These are phyloP conservation scores for Pichia sp. DNA, from an alignment of 1,139 yeast species.

Conservation along the genomic window DNA sequence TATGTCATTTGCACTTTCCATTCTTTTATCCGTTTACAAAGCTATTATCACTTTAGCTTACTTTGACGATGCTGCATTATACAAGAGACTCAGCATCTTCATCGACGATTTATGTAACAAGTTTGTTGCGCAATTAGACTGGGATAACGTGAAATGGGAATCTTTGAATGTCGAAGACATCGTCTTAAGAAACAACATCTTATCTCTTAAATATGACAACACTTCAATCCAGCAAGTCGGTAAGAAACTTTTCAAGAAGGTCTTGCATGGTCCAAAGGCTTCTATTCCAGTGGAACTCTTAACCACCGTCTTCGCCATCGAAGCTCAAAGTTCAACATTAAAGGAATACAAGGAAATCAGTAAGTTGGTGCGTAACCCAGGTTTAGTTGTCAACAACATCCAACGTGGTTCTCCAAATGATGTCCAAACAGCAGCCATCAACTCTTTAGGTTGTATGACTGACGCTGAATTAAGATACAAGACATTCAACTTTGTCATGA, in stretches of 20 bases:
- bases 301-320: slow-evolving; percentile 35
- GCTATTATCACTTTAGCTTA: slow-evolving; percentile 29
- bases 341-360: slow-evolving; percentile 58
- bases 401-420: slow-evolving; percentile 29
- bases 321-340: slow-evolving; percentile 37
- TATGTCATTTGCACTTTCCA: slow-evolving; percentile 33
- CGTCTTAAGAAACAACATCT: slow-evolving; percentile 40
- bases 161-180: slow-evolving; percentile 35
- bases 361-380: slow-evolving; percentile 50
- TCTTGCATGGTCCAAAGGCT: slow-evolving; percentile 48
- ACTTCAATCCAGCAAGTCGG: slow-evolving; percentile 37
- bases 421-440: slow-evolving; percentile 53
- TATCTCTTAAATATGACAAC: slow-evolving; percentile 36
- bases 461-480: slow-evolving; percentile 47
- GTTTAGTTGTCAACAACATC: slow-evolving; percentile 33
- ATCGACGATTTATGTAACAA: slow-evolving; percentile 24
- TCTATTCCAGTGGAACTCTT: slow-evolving; percentile 50
- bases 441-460: slow-evolving; percentile 49
- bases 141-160: slow-evolving; percentile 26
- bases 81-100: slow-evolving; percentile 22
- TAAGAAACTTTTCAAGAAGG: slow-evolving; percentile 42
- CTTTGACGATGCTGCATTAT: slow-evolving; percentile 32
- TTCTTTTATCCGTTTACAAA: slow-evolving; percentile 37
- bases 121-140: slow-evolving; percentile 25
- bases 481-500: slow-evolving; percentile 52